A percentile compares a stretch with the other conserved stretches of the same genome.
Conservation (phyloP, 176 grass and related monocot species). For the Cenchrus americanus region DNA sequence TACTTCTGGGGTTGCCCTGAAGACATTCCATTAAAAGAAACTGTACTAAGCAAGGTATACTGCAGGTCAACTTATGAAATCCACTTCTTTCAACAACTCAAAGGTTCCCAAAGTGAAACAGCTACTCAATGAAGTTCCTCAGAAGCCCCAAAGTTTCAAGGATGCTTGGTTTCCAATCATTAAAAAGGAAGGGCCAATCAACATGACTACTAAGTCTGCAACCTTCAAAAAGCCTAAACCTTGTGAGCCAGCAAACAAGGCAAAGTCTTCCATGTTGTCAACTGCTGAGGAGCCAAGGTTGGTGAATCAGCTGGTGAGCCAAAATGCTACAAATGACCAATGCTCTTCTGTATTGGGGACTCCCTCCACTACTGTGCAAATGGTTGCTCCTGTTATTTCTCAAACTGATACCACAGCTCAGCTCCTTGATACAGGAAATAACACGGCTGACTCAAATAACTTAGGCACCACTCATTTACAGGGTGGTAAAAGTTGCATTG, state of each 20-base stretch:
- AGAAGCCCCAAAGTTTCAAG: conserved; percentile 62
- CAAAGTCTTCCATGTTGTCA: conserved; percentile 42
- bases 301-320: conserved; percentile 43
- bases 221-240: conserved; percentile 73
- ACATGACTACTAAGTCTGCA: conserved; percentile 60
- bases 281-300: conserved; percentile 55
- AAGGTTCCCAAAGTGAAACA: conserved; percentile 96
- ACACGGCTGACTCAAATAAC: conserved; percentile 40
- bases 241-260: conserved; percentile 51
- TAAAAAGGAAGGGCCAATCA: conserved; percentile 57
- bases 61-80: conserved; percentile 75
- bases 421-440: conserved; percentile 41
- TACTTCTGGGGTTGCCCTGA: conserved; percentile 24
- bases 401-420: conserved; percentile 55
- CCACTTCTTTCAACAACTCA: conserved; percentile 82
- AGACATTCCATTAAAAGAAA: background rate
- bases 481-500: conserved; percentile 46
- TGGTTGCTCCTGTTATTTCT: conserved; percentile 44
- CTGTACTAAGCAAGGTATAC: conserved; percentile 25
- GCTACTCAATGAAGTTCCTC: conserved; percentile 67
- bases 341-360: conserved; percentile 59
- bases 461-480: conserved; percentile 47
- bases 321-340: conserved; percentile 51
- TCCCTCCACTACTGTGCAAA: conserved; percentile 45
- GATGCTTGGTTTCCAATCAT: conserved; percentile 49